phyloP scores from a whole-genome alignment of 805 yeast species.

The Spencermartinsiella europaea region DNA sequence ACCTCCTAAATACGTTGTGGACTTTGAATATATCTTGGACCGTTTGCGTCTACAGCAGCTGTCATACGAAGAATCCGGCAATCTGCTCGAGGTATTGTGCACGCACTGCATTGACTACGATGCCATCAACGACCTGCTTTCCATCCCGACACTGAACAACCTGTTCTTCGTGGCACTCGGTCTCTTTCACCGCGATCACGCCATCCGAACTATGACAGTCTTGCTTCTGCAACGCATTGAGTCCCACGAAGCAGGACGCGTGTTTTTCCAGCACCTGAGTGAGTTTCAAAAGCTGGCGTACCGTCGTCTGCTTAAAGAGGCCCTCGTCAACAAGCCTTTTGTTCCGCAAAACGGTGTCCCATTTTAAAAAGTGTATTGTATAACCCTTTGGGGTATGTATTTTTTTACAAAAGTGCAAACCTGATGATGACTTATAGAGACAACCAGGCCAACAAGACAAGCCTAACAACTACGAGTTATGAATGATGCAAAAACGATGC shows the following conservation, averaged over 20 bases:
- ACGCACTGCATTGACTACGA: slow-evolving; percentile 24
- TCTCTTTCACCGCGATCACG: slow-evolving; percentile 27
- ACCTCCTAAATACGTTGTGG: slow-evolving; percentile 24
- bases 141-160: slow-evolving; percentile 21
- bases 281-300: slow-evolving; percentile 25
- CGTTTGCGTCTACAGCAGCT: slow-evolving; percentile 24
- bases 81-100: slow-evolving; percentile 22
- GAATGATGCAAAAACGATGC: no score
- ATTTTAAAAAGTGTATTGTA: not conserved
- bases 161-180: slow-evolving; percentile 29
- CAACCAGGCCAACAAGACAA: no score
- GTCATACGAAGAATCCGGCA: slow-evolving; percentile 23
- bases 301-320: slow-evolving; percentile 17
- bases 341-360: slow-evolving; percentile 10
- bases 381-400: not conserved
- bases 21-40: slow-evolving; percentile 28
- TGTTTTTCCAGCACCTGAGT: slow-evolving; percentile 22
- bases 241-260: slow-evolving; percentile 27
- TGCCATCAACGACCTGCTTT: slow-evolving; percentile 27
- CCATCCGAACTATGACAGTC: slow-evolving; percentile 22
- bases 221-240: slow-evolving; percentile 24
- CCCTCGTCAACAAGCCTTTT: slow-evolving; percentile 1
- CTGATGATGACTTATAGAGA: not conserved
- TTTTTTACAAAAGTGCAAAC: not conserved
- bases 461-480: no score